Evolutionary conservation across 2,329 filamentous ascomycete species (phyloP).

Genomic region (Amylocarpus encephaloides): DNA sequence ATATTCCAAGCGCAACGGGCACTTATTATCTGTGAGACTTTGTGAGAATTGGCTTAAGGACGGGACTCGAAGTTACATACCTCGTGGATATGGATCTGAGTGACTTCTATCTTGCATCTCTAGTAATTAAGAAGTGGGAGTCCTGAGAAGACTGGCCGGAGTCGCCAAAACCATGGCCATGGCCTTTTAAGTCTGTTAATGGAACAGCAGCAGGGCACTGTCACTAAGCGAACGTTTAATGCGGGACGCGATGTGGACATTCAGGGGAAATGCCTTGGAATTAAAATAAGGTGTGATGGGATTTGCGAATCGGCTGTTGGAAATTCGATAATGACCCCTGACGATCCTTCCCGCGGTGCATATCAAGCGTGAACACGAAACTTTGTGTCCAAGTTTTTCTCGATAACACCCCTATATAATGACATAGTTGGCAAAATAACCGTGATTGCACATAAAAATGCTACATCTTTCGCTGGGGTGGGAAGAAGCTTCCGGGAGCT

Average conservation of each 20-base stretch:
- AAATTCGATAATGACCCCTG: slow-evolving; percentile 1
- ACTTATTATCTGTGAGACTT: neutral
- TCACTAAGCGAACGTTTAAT: too few relatives aligned
- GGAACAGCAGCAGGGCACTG: too few relatives aligned
- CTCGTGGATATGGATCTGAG: too few relatives aligned
- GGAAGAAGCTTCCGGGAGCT: neutral
- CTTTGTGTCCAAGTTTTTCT: neutral
- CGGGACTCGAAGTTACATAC: too few relatives aligned
- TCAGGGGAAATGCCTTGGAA: neutral
- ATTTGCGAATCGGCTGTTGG: neutral
- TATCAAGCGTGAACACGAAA: neutral
- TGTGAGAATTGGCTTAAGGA: neutral
- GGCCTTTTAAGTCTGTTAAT: too few relatives aligned
- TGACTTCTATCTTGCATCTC: too few relatives aligned
- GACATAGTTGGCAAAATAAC: neutral
- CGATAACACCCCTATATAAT: neutral
- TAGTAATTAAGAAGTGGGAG: too few relatives aligned
- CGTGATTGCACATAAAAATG: neutral
- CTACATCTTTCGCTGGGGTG: neutral
- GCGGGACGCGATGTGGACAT: too few relatives aligned
- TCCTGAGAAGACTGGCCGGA: too few relatives aligned
- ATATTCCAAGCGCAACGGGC: neutral
- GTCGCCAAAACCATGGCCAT: too few relatives aligned
- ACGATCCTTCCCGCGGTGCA: neutral
- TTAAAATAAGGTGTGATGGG: slow-evolving; percentile 1